A percentile compares a stretch with the other conserved stretches of the same genome.
Conservation (phyloP, 129 eudicot species). For the Flaveria brownii region DNA sequence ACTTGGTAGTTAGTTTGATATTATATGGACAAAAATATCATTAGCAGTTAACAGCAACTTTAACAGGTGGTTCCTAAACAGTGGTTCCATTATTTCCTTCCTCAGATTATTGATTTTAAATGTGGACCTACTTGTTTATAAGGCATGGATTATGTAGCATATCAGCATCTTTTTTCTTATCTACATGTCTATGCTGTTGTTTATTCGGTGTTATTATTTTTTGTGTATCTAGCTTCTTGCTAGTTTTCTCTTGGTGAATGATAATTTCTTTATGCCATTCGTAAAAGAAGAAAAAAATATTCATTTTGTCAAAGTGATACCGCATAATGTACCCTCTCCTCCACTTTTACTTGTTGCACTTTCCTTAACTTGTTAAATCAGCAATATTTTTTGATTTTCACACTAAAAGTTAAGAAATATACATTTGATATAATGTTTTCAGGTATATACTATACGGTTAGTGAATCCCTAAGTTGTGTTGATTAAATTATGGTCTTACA, state of each 20-base stretch:
- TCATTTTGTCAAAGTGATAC: slow-evolving; percentile 8
- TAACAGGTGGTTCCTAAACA: slow-evolving; percentile 18
- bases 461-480: neutral
- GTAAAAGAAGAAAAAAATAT: no score
- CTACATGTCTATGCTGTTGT: neutral
- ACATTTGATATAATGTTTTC: no score
- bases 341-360: no score
- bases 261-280: no score
- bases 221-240: no score
- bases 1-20: slow-evolving; percentile 30
- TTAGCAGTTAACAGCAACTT: slow-evolving; percentile 22
- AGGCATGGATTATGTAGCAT: slow-evolving; percentile 22
- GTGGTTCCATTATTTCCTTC: slow-evolving; percentile 19
- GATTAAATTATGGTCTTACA: neutral
- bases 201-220: neutral
- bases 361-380: no score
- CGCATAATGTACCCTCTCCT: no score
- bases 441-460: no score
- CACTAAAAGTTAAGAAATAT: no score
- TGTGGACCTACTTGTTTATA: slow-evolving; percentile 24
- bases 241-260: no score
- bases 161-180: slow-evolving; percentile 13
- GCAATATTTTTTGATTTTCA: no score
- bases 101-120: slow-evolving; percentile 4
- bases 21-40: slow-evolving; percentile 29